phyloP scores from a whole-genome alignment of 495 filamentous ascomycete genomes.

The Lasiosphaeria ovina region DNA sequence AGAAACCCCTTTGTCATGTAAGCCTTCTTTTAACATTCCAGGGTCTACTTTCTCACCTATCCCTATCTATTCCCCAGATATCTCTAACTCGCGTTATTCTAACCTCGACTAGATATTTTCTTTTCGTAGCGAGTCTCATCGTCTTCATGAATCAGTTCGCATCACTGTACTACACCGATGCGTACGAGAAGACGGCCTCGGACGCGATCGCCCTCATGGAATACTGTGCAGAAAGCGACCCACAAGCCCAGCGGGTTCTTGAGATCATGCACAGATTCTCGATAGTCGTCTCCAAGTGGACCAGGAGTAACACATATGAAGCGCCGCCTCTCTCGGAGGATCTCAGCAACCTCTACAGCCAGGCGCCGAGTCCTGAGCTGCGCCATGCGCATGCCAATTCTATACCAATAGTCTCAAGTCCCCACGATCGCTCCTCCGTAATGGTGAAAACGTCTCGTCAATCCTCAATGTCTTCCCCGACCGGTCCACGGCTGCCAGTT shows the following conservation, averaged over 20 bases:
- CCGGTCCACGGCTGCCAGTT: conserved; percentile 15
- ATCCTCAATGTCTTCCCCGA: conserved; percentile 19
- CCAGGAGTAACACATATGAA: conserved; percentile 40
- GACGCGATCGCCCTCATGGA: conserved; percentile 60
- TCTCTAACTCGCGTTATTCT: not conserved
- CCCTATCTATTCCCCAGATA: not conserved
- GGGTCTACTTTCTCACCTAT: not conserved
- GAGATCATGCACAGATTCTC: conserved; percentile 64
- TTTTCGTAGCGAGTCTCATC: conserved; percentile 69
- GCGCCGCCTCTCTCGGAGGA: conserved; percentile 40
- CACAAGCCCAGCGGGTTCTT: conserved; percentile 61
- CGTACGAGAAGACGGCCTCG: conserved; percentile 52
- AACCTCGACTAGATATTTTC: conserved; percentile 54
- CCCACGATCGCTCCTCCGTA: conserved; percentile 7
- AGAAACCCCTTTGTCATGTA: conserved; percentile 68
- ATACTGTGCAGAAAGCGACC: conserved; percentile 61
- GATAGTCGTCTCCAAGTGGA: conserved; percentile 47
- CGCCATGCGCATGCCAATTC: conserved; percentile 10
- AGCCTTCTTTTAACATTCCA: conserved; percentile 19
- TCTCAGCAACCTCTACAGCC: conserved; percentile 32
- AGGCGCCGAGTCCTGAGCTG: conserved; percentile 11
- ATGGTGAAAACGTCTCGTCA: conserved; percentile 16
- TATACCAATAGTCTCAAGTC: conserved; percentile 3
- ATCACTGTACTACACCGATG: conserved; percentile 56
- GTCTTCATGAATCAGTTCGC: conserved; percentile 70